Evolutionary conservation across 345 rosid species (phyloP).

Genomic region (Draba incana): DNA sequence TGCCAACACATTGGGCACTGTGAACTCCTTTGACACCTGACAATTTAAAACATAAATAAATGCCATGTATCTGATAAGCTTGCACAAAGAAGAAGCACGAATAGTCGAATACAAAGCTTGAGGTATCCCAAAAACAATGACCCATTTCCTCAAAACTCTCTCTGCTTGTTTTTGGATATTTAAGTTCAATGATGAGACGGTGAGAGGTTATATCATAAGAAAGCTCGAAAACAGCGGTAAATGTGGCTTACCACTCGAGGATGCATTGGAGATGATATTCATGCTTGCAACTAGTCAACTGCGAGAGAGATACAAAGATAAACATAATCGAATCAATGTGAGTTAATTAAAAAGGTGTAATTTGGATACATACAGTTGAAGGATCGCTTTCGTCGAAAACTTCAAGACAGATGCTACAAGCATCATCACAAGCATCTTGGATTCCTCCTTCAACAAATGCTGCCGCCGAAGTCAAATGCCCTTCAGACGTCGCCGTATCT

Average conservation of each 20-base stretch:
- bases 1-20: constrained; percentile 99
- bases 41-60: background rate
- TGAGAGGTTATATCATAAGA: background rate
- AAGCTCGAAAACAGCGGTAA: background rate
- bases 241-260: constrained; percentile 76
- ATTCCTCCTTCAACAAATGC: constrained; percentile 98
- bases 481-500: constrained; percentile 58
- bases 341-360: background rate
- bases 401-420: constrained; percentile 98
- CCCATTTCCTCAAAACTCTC: no score
- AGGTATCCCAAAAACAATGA: no score
- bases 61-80: constrained; percentile 7
- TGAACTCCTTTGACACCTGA: constrained; percentile 98
- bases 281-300: constrained; percentile 89
- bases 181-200: no score
- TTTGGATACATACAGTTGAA: constrained; percentile 59
- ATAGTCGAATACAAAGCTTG: constrained; percentile 7
- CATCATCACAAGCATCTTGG: constrained; percentile 95
- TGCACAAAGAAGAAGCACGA: constrained; percentile 3
- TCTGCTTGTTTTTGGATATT: no score
- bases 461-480: constrained; percentile 79
- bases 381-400: constrained; percentile 80
- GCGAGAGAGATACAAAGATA: constrained; percentile 18
- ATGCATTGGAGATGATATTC: constrained; percentile 98
- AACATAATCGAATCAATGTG: constrained; percentile 13